Conservation (phyloP, 2,329 filamentous ascomycete species). For the Colletotrichum liriopes region DNA sequence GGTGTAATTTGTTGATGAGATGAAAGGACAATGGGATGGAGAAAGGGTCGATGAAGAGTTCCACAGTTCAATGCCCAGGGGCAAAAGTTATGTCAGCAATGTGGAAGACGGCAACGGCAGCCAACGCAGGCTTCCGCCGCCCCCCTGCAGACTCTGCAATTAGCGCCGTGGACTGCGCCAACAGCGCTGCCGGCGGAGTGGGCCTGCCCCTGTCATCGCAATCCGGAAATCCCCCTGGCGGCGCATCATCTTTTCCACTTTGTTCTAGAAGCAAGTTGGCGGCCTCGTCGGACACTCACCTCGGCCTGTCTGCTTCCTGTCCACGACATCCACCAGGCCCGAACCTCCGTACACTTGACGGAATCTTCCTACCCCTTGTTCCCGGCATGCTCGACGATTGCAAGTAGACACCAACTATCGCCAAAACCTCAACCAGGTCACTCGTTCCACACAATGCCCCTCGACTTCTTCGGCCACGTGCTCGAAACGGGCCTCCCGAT, state of each 20-base stretch:
- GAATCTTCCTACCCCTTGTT: background rate
- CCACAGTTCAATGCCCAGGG: background rate
- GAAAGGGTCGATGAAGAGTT: conserved; percentile 6
- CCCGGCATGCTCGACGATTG: conserved; percentile 12
- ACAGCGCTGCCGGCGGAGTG: conserved; percentile 15
- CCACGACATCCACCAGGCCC: conserved; percentile 2
- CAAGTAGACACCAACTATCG: background rate
- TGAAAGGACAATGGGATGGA: background rate
- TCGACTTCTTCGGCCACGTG: conserved; percentile 65
- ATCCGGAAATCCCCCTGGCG: conserved; percentile 22
- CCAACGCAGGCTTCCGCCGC: conserved; percentile 1
- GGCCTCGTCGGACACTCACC: conserved; percentile 15
- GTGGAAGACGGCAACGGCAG: background rate
- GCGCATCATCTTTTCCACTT: conserved; percentile 29
- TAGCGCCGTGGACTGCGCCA: conserved; percentile 16
- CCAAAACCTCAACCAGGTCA: background rate
- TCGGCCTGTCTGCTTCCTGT: conserved; percentile 10
- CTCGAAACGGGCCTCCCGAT: conserved; percentile 65
- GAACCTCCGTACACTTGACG: background rate
- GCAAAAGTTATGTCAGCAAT: conserved; percentile 8
- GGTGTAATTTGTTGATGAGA: conserved; percentile 1
- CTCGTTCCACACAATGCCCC: conserved; percentile 60
- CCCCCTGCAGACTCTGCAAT: conserved; percentile 24
- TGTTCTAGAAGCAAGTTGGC: conserved; percentile 36
- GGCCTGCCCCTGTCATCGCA: conserved; percentile 34